Conservation (phyloP, 495 filamentous ascomycete genomes). For the Penicillium turbatum region DNA sequence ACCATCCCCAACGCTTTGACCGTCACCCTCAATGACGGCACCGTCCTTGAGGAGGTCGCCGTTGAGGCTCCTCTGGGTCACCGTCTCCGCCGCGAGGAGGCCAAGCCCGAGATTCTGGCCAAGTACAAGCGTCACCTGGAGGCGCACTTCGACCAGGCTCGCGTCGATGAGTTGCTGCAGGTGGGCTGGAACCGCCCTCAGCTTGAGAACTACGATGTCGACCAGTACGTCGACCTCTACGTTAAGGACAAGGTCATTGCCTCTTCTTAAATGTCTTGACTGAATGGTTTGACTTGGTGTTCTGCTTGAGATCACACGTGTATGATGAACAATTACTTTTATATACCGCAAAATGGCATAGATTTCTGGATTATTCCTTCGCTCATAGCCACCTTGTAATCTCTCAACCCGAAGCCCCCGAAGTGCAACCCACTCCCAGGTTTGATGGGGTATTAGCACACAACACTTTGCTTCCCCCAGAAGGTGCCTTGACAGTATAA, state of each 20-base stretch:
- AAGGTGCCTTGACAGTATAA: slow-evolving; percentile 32
- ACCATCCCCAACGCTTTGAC: slow-evolving; percentile 95
- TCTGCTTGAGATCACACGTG: slow-evolving; percentile 4
- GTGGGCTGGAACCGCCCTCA: slow-evolving; percentile 66
- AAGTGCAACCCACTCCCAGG: slow-evolving; percentile 35
- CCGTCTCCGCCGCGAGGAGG: slow-evolving; percentile 85
- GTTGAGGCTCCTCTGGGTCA: slow-evolving; percentile 95
- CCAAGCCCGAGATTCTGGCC: slow-evolving; percentile 89
- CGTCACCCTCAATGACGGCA: slow-evolving; percentile 90
- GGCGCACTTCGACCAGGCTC: slow-evolving; percentile 71
- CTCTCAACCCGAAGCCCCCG: slow-evolving; percentile 34
- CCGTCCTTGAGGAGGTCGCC: slow-evolving; percentile 84
- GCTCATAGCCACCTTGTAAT: not conserved
- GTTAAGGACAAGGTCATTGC: slow-evolving; percentile 59
- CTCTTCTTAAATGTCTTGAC: slow-evolving; percentile 23
- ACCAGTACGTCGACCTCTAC: slow-evolving; percentile 92
- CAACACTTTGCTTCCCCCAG: slow-evolving; percentile 30
- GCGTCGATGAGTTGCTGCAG: slow-evolving; percentile 73
- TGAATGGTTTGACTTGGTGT: not conserved
- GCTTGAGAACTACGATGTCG: slow-evolving; percentile 77
- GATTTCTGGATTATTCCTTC: not conserved
- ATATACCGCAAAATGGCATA: slow-evolving; percentile 20
- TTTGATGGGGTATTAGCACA: slow-evolving; percentile 39
- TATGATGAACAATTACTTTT: slow-evolving; percentile 19
- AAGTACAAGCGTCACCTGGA: slow-evolving; percentile 92